Base-by-base conservation (phyloP, 2,329 filamentous ascomycete genomes). In the Diaporthe sp. region DNA sequence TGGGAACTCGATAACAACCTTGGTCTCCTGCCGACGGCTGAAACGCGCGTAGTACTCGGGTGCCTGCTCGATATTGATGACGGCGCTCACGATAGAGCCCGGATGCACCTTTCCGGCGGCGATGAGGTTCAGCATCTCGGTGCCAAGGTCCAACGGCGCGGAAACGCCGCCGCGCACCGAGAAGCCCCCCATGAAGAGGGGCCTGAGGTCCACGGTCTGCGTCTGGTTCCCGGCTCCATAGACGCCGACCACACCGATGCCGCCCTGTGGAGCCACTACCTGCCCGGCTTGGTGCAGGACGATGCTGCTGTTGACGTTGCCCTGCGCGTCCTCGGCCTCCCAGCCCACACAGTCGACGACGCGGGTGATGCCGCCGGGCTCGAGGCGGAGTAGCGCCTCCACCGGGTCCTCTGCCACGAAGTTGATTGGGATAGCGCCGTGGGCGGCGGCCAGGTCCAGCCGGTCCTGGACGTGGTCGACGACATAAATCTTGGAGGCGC, bases 281-380 rank as follows among this genome's bases (percentile, higher is more conserved):
- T 86, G 86, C 79, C 93, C 92, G 83, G 92, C 86, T 76, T 92
- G 90, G 79, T 92, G 91, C 0, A 92, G 85, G 7, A 92, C 90
- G 72, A 92, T 87, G 77, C 63, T 49, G n/a, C 47, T 49, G 20
- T 70, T 34, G 20, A 42, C 22, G 37, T 70, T 25, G 4, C 63
- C 63, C 20, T 42, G 28, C 39, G 39, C 84, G 51, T 86, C 86
- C 2, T 90, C 88, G 12, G 91, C 91, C 79, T 93, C 91, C 79
- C 92, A 93, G 0, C 91, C 91, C 0, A 93, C 92, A 15, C 90
- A 90, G 82, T 93, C 92, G 0, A 93, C 89, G 0, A 90, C 91
- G 4, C 93, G 90, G 89, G 90, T 90, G 0, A 87, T 90, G 2
- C 85, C 88, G 71, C 92, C 92, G 15, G 85, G 80, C 75, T 88